phyloP scores from a whole-genome alignment of 1,284 basidiomycete species.

The Pholiota adiposa region DNA sequence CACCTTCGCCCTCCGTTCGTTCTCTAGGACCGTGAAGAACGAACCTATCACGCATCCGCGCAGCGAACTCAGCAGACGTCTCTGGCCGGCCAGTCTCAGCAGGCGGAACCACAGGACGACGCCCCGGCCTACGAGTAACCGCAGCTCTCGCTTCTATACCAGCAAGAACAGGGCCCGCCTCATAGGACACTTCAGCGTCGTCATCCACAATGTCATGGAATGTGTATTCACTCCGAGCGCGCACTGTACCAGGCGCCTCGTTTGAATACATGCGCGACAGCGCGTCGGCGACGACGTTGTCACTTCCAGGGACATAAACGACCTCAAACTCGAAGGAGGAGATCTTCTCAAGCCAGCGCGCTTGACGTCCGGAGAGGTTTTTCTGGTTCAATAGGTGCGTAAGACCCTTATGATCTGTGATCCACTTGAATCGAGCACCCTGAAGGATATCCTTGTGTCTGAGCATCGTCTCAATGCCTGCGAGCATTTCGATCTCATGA shows the following conservation, averaged over 20 bases:
- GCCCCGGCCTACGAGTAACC: background rate
- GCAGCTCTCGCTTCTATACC: background rate
- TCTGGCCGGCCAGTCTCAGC: slow-evolving; percentile 22
- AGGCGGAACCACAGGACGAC: background rate
- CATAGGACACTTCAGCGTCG: background rate
- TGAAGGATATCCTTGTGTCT: slow-evolving; percentile 30
- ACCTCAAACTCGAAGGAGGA: slow-evolving; percentile 33
- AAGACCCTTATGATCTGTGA: slow-evolving; percentile 42
- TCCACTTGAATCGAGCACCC: slow-evolving; percentile 35
- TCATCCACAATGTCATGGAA: slow-evolving; percentile 22
- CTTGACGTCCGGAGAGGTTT: slow-evolving; percentile 36
- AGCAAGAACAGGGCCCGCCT: background rate
- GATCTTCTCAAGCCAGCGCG: slow-evolving; percentile 40
- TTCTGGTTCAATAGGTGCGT: slow-evolving; percentile 35
- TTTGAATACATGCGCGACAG: slow-evolving; percentile 21
- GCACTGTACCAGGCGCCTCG: slow-evolving; percentile 20
- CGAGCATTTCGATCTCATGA: slow-evolving; percentile 16
- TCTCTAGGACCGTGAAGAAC: slow-evolving; percentile 23
- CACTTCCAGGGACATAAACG: slow-evolving; percentile 20
- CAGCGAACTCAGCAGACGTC: slow-evolving; percentile 22
- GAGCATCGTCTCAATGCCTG: slow-evolving; percentile 19
- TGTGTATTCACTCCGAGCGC: slow-evolving; percentile 17
- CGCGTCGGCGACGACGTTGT: slow-evolving; percentile 23
- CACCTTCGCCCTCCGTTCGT: slow-evolving; percentile 30
- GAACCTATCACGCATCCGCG: slow-evolving; percentile 17